Evolutionary conservation across 2,329 filamentous ascomycete genomes (phyloP).

Genomic region (Phialocephala sp.): DNA sequence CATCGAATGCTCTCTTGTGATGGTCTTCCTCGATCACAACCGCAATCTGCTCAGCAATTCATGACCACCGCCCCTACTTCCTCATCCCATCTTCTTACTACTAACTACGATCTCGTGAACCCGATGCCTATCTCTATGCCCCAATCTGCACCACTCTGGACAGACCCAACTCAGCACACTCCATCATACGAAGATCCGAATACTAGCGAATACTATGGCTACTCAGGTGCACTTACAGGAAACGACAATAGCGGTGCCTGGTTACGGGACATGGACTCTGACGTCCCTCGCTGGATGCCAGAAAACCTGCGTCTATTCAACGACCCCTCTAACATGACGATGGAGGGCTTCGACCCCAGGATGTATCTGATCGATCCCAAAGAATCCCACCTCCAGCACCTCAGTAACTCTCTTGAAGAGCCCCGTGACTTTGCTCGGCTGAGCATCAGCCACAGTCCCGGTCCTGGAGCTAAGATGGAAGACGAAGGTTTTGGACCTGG

Average conservation of each 20-base stretch:
- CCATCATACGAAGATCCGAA: constrained; percentile 29
- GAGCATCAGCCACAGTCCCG: constrained; percentile 32
- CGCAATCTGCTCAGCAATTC: constrained; percentile 29
- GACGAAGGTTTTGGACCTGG: constrained; percentile 16
- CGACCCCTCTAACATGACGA: constrained; percentile 16
- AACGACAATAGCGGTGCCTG: constrained; percentile 26
- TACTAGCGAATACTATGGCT: constrained; percentile 32
- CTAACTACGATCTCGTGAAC: constrained; percentile 29
- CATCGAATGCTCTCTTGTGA: constrained; percentile 36
- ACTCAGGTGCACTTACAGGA: constrained; percentile 26
- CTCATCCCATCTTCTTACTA: constrained; percentile 25
- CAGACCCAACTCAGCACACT: constrained; percentile 23
- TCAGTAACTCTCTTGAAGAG: constrained; percentile 16
- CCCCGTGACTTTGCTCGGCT: constrained; percentile 26
- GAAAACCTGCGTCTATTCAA: constrained; percentile 17
- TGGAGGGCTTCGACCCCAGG: constrained; percentile 28
- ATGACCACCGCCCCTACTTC: constrained; percentile 28
- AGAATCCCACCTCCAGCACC: constrained; percentile 14
- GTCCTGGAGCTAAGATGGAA: constrained; percentile 31
- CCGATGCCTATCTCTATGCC: constrained; percentile 30
- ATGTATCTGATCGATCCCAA: constrained; percentile 28
- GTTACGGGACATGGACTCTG: constrained; percentile 14
- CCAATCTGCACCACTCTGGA: constrained; percentile 32
- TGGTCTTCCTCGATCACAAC: constrained; percentile 33
- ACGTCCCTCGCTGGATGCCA: constrained; percentile 23